phyloP scores from a whole-genome alignment of 805 yeast species.

The Starmera dryadoides region DNA sequence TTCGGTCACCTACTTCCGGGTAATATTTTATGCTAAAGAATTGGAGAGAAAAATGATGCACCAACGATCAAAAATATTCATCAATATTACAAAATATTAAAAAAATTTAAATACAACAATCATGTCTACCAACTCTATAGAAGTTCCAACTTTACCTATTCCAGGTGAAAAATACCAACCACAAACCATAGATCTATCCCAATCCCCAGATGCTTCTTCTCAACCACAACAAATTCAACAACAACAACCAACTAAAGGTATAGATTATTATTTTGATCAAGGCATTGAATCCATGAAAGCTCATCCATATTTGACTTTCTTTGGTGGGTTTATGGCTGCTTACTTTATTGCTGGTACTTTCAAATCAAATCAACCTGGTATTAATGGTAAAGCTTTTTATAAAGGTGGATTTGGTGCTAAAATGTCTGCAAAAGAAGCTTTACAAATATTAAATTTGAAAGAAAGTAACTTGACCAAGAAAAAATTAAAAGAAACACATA shows the following conservation, averaged over 20 bases:
- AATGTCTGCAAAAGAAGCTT: slow-evolving; percentile 84
- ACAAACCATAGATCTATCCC: slow-evolving; percentile 13
- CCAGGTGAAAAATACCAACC: slow-evolving; percentile 40
- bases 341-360: slow-evolving; percentile 63
- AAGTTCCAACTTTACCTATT: slow-evolving; percentile 47
- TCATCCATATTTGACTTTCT: slow-evolving; percentile 70
- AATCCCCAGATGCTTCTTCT: slow-evolving; percentile 9
- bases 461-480: slow-evolving; percentile 57
- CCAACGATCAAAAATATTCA: too few species aligned
- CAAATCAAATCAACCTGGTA: slow-evolving; percentile 32
- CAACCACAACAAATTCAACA: slow-evolving; percentile 16
- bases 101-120: too few species aligned
- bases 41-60: too few species aligned
- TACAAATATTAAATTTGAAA: slow-evolving; percentile 70
- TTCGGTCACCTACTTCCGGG: too few species aligned
- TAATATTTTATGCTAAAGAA: too few species aligned
- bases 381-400: slow-evolving; percentile 47
- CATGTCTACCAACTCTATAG: slow-evolving; percentile 25
- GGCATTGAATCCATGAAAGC: slow-evolving; percentile 53
- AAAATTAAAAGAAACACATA: slow-evolving; percentile 70
- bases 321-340: slow-evolving; percentile 59
- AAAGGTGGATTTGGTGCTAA: slow-evolving; percentile 92
- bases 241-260: slow-evolving; percentile 16
- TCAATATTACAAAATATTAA: too few species aligned
- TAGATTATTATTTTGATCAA: slow-evolving; percentile 61